These are phyloP conservation scores for Cyclaneusma minus DNA, from an alignment of 2,329 filamentous ascomycete genomes.

Conservation along the genomic window DNA sequence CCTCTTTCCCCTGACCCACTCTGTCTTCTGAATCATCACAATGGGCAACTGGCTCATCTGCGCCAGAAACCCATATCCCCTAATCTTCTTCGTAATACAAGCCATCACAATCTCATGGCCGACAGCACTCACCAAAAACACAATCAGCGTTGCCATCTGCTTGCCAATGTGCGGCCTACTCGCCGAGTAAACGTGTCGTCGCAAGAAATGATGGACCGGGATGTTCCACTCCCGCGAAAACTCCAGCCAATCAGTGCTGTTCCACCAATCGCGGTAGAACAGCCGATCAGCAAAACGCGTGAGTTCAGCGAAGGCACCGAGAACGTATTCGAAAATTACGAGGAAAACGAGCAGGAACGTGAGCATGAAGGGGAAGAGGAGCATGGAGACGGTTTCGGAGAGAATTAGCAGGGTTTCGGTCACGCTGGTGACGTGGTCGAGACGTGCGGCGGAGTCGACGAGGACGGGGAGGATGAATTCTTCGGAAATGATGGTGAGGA, in stretches of 20 bases:
- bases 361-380: conserved; percentile 95
- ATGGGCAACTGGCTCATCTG: conserved; percentile 97
- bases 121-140: conserved; percentile 77
- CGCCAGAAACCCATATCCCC: conserved; percentile 83
- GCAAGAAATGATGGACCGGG: conserved; percentile 91
- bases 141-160: conserved; percentile 68
- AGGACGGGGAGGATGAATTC: conserved; percentile 92
- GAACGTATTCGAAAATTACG: conserved; percentile 93
- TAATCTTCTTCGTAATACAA: conserved; percentile 91
- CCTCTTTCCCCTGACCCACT: conserved; percentile 56
- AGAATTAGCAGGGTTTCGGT: conserved; percentile 65
- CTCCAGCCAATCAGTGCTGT: conserved; percentile 80
- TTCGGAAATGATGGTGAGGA: conserved; percentile 79
- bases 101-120: conserved; percentile 95
- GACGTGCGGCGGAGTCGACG: conserved; percentile 45
- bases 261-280: conserved; percentile 75
- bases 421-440: conserved; percentile 25
- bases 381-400: conserved; percentile 75
- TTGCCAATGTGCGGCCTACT: conserved; percentile 63
- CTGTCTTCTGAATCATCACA: conserved; percentile 75
- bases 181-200: conserved; percentile 84
- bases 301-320: conserved; percentile 89
- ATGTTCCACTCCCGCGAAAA: conserved; percentile 96
- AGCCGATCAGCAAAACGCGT: conserved; percentile 85
- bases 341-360: conserved; percentile 92